Conservation (phyloP, 2,329 filamentous ascomycete genomes). For the Monascus ruber region DNA sequence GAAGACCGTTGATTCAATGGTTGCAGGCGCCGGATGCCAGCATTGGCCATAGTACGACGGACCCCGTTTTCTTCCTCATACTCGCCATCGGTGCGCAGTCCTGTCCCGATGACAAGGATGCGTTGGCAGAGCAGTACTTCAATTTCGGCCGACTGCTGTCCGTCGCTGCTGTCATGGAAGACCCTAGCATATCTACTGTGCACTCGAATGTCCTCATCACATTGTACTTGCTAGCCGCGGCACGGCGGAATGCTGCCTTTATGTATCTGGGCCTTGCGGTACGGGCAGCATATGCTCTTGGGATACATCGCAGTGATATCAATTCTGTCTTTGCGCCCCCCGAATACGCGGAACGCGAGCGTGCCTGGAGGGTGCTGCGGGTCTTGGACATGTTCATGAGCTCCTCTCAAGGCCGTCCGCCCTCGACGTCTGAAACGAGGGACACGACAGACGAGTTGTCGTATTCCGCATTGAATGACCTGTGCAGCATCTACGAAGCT, state of each 20-base stretch:
- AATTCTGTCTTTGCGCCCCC: no score
- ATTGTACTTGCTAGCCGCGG: conserved; percentile 26
- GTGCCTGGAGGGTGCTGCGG: conserved; percentile 7
- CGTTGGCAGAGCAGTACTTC: conserved; percentile 22
- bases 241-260: conserved; percentile 26
- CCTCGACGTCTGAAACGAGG: conserved; percentile 6
- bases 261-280: conserved; percentile 30
- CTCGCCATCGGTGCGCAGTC: conserved; percentile 3
- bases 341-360: no score
- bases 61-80: not conserved
- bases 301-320: no score
- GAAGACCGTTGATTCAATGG: conserved; percentile 16
- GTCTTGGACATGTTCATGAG: conserved; percentile 9
- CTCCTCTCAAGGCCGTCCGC: conserved; percentile 6
- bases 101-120: conserved; percentile 21
- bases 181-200: conserved; percentile 18
- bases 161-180: conserved; percentile 22
- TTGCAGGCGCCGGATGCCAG: conserved; percentile 17
- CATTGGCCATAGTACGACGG: not conserved
- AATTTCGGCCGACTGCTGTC: conserved; percentile 25
- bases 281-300: no score
- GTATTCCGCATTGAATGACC: conserved; percentile 19
- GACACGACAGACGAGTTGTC: conserved; percentile 7
- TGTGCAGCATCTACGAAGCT: conserved; percentile 31
- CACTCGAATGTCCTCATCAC: conserved; percentile 25